These are phyloP conservation scores for Teratosphaeria destructans DNA, from an alignment of 2,329 filamentous ascomycete genomes.

Conservation along the genomic window DNA sequence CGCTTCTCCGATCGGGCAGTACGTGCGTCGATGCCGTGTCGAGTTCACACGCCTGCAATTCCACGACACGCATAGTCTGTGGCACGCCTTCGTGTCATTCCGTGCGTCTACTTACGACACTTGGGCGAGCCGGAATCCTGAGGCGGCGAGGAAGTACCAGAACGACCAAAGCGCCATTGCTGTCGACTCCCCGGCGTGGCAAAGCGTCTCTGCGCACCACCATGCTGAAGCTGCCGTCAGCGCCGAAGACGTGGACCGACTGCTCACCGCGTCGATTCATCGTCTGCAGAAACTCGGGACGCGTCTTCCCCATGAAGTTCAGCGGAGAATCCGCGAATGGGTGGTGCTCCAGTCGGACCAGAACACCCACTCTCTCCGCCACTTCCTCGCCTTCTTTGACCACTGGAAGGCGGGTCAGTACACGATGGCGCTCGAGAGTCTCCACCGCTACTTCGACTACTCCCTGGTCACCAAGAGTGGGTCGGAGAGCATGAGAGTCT, in stretches of 20 bases:
- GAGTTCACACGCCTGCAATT: slow-evolving; percentile 78
- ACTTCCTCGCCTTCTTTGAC: slow-evolving; percentile 58
- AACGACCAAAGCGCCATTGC: background rate
- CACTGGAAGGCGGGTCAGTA: slow-evolving; percentile 88
- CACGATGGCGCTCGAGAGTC: slow-evolving; percentile 74
- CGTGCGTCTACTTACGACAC: slow-evolving; percentile 59
- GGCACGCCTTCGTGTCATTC: slow-evolving; percentile 74
- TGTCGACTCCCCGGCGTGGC: background rate
- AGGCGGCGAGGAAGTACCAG: slow-evolving; percentile 16
- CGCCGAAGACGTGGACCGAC: slow-evolving; percentile 21
- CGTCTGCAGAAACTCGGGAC: slow-evolving; percentile 76
- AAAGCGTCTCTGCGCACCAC: background rate
- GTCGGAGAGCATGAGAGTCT: slow-evolving; percentile 33
- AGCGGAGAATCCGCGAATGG: slow-evolving; percentile 50
- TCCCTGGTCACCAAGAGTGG: slow-evolving; percentile 37
- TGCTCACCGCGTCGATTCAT: slow-evolving; percentile 81
- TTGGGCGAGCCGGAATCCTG: slow-evolving; percentile 47
- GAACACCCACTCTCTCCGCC: slow-evolving; percentile 19
- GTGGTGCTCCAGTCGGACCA: slow-evolving; percentile 17
- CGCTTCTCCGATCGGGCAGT: slow-evolving; percentile 70
- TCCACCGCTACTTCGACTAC: slow-evolving; percentile 95
- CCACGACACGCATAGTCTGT: slow-evolving; percentile 64
- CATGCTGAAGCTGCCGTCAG: slow-evolving; percentile 6
- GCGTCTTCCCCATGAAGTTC: slow-evolving; percentile 65
- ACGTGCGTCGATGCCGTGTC: slow-evolving; percentile 63